phyloP scores from a whole-genome alignment of 257 asterid genomes.

The Ilex asprella region DNA sequence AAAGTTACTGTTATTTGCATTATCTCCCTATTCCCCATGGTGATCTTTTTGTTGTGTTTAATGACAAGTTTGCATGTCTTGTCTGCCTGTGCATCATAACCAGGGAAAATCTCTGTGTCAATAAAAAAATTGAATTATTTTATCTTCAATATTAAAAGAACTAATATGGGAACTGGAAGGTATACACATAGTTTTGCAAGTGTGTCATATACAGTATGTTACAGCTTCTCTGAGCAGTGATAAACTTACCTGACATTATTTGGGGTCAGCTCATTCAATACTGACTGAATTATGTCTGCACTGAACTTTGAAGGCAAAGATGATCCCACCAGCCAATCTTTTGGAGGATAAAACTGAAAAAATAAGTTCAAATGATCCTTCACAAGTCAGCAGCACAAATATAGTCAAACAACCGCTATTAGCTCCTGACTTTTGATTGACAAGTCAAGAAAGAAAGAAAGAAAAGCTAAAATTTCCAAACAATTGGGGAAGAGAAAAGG shows the following conservation, averaged over 20 bases:
- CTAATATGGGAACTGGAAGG: too few species aligned
- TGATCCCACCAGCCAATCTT: constrained; percentile 94
- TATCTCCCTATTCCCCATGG: too few species aligned
- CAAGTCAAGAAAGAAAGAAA: too few species aligned
- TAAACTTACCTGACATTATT: constrained; percentile 56
- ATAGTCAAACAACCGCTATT: too few species aligned
- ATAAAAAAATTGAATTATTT: too few species aligned
- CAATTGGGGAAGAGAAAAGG: too few species aligned
- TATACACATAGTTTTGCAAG: not conserved
- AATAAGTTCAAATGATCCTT: not conserved
- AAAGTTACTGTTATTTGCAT: too few species aligned
- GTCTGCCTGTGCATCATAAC: not conserved
- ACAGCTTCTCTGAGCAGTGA: not conserved
- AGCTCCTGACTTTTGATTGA: too few species aligned
- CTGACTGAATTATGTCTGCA: constrained; percentile 49
- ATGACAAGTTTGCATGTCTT: not conserved
- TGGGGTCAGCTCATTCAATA: constrained; percentile 72
- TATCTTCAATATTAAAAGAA: too few species aligned
- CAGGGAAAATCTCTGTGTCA: not conserved
- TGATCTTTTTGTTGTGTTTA: too few species aligned
- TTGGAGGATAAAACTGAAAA: constrained; percentile 71
- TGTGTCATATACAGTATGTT: constrained; percentile 3
- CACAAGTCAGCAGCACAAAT: too few species aligned
- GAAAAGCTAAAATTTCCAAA: too few species aligned
- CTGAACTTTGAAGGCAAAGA: constrained; percentile 75